Conservation (phyloP, 129 eudicot species). For the Logfia minima region DNA sequence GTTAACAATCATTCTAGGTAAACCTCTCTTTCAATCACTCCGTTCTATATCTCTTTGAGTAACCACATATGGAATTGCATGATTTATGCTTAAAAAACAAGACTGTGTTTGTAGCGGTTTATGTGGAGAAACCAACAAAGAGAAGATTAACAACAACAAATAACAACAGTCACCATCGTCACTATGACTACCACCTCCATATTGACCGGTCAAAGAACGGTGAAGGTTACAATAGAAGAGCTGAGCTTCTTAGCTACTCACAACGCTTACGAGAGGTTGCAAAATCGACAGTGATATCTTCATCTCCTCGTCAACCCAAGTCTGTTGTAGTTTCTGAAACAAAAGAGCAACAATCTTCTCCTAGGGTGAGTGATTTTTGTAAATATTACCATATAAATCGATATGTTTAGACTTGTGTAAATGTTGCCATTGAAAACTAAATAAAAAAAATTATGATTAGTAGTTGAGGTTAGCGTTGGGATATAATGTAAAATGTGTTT, state of each 20-base stretch:
- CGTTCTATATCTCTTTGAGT: not conserved
- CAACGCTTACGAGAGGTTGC: not conserved
- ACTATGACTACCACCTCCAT: not conserved
- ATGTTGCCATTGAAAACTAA: not conserved
- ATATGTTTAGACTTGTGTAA: not conserved
- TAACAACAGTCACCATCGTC: not conserved
- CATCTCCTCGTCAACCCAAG: not conserved
- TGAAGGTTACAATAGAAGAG: slow-evolving; percentile 4
- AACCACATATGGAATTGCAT: not conserved
- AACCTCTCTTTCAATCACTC: not conserved
- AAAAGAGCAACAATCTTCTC: not conserved
- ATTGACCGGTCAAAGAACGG: slow-evolving; percentile 6
- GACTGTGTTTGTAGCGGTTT: not conserved
- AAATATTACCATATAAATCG: not conserved
- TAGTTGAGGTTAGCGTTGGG: not conserved
- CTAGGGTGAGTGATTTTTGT: not conserved
- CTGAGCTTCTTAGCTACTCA: slow-evolving; percentile 14
- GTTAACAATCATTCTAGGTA: not conserved
- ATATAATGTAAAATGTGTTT: not conserved
- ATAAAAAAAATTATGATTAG: not conserved
- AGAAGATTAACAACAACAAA: not conserved
- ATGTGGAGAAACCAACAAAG: slow-evolving; percentile 4
- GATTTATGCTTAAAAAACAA: not conserved
- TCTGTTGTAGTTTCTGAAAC: not conserved
- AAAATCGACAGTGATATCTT: slow-evolving; percentile 1